Evolutionary conservation across 257 asterid species (phyloP).

Genomic region (Solanum boliviense): DNA sequence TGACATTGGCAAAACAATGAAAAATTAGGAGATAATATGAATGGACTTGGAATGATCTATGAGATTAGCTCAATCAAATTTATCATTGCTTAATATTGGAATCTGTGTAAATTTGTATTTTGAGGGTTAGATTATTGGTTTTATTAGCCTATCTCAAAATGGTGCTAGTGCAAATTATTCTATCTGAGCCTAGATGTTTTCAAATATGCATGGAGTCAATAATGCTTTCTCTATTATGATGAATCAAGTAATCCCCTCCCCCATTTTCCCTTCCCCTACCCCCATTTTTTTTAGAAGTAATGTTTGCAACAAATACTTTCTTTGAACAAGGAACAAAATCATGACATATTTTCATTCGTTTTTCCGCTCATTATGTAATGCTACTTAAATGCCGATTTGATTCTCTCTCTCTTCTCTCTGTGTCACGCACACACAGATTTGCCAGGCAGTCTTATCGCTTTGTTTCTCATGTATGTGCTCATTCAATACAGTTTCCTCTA

Average conservation of each 20-base stretch:
- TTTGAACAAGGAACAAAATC: not conserved
- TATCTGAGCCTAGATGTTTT: not conserved
- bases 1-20: not conserved
- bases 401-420: not conserved
- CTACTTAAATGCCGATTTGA: not conserved
- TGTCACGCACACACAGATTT: not conserved
- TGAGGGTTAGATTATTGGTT: not conserved
- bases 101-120: not conserved
- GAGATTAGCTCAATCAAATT: not conserved
- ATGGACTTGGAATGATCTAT: not conserved
- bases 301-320: not conserved
- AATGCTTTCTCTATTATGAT: not conserved
- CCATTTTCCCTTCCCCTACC: not conserved
- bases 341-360: not conserved
- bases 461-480: not conserved
- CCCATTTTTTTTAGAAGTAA: not conserved
- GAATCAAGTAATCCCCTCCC: not conserved
- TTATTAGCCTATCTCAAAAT: not conserved
- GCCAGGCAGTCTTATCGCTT: not conserved
- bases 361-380: not conserved
- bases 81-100: not conserved
- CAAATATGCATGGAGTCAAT: not conserved
- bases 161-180: not conserved
- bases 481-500: not conserved
- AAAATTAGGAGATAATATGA: not conserved